phyloP scores from a whole-genome alignment of 2,329 filamentous ascomycete species.

The Parastagonospora avenae region DNA sequence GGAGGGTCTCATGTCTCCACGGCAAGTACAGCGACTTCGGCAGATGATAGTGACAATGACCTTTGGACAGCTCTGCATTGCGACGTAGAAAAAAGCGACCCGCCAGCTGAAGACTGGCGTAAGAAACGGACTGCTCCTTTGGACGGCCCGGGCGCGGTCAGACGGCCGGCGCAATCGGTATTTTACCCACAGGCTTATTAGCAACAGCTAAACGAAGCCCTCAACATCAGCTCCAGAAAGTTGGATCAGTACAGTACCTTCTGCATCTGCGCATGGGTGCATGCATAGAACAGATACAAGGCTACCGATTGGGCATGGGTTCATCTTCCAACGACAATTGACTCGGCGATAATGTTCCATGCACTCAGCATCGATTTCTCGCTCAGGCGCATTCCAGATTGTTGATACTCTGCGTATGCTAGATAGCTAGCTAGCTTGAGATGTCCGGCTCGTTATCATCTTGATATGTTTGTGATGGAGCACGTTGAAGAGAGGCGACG shows the following conservation, averaged over 20 bases:
- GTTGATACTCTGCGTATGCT: too few relatives aligned
- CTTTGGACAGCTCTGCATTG: background rate
- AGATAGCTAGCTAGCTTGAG: too few relatives aligned
- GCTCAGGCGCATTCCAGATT: too few relatives aligned
- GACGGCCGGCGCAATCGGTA: constrained; percentile 5
- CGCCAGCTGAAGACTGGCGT: background rate
- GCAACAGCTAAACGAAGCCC: constrained; percentile 1
- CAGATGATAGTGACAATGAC: constrained; percentile 10
- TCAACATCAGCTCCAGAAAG: constrained; percentile 1
- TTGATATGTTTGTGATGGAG: too few relatives aligned
- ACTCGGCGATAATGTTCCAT: too few relatives aligned
- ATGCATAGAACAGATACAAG: constrained; percentile 1
- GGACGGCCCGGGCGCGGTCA: constrained; percentile 1
- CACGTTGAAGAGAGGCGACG: too few relatives aligned
- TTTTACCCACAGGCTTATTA: constrained; percentile 17
- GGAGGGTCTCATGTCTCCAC: constrained; percentile 1
- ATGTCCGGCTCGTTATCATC: too few relatives aligned
- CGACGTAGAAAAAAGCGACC: background rate
- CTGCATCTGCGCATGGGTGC: background rate
- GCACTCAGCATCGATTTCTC: too few relatives aligned
- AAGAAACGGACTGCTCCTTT: background rate
- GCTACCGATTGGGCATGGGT: background rate
- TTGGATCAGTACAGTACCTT: background rate
- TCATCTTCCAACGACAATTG: too few relatives aligned
- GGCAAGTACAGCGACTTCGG: constrained; percentile 10